A percentile compares a stretch with the other conserved stretches of the same genome.
Evolutionary conservation across 2,329 filamentous ascomycete species (phyloP).

Genomic region (Coleophoma crateriformis): DNA sequence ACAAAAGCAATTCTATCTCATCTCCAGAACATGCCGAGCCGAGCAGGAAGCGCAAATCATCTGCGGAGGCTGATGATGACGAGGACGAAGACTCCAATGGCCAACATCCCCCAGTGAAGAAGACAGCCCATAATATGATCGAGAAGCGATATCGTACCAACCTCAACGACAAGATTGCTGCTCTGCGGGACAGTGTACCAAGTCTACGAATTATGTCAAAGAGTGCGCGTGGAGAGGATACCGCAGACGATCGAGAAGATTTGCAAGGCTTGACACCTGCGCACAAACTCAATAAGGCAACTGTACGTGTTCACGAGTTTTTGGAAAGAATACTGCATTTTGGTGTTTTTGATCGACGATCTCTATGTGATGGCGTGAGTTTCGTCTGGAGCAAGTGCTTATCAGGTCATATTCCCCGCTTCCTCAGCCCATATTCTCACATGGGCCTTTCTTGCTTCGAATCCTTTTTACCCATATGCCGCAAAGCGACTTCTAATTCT

Average conservation of each 20-base stretch:
- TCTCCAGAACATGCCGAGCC: conserved; percentile 51
- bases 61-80: conserved; percentile 46
- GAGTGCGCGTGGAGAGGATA: conserved; percentile 61
- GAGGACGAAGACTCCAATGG: conserved; percentile 56
- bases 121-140: conserved; percentile 97
- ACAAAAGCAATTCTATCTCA: conserved; percentile 41
- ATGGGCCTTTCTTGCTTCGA: too few species aligned
- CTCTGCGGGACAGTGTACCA: conserved; percentile 85
- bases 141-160: conserved; percentile 96
- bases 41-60: conserved; percentile 65
- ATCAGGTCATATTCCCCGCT: too few species aligned
- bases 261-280: conserved; percentile 77
- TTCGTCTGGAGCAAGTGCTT: too few species aligned
- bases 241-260: conserved; percentile 72
- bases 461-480: too few species aligned
- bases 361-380: too few species aligned
- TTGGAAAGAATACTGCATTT: neutral
- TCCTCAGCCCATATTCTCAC: too few species aligned
- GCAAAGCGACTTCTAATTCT: too few species aligned
- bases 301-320: conserved; percentile 41
- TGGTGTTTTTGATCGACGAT: too few species aligned
- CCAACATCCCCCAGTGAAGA: conserved; percentile 62
- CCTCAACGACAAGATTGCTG: conserved; percentile 94
- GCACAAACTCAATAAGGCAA: conserved; percentile 97
- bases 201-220: conserved; percentile 81